Evolutionary conservation across 1,139 yeast species (phyloP).

Genomic region (Suhomyces atakaporum): DNA sequence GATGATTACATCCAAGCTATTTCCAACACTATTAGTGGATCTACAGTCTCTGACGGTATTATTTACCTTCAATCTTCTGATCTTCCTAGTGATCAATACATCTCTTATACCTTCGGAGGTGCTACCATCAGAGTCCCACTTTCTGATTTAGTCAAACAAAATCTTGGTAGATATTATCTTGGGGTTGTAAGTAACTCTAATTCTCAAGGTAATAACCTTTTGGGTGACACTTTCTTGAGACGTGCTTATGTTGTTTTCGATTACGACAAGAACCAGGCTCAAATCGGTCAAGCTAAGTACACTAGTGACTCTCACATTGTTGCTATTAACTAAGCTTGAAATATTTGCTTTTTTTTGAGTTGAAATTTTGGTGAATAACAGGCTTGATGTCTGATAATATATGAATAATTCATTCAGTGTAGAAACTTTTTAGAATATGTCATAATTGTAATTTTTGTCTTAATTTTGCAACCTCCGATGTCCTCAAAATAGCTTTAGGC

Average conservation of each 20-base stretch:
- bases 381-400: too few species aligned
- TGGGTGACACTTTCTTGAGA: slow-evolving; percentile 25
- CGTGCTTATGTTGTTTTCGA: slow-evolving; percentile 27
- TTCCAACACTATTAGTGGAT: slow-evolving; percentile 23
- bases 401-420: too few species aligned
- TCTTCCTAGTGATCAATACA: slow-evolving; percentile 3
- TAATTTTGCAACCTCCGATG: too few species aligned
- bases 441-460: too few species aligned
- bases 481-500: too few species aligned
- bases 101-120: slow-evolving; percentile 2
- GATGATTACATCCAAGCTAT: slow-evolving; percentile 36
- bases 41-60: too few species aligned
- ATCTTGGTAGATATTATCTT: not conserved
- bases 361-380: too few species aligned
- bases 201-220: slow-evolving; percentile 5
- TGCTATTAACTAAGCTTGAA: not conserved
- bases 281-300: slow-evolving; percentile 22
- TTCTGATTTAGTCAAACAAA: slow-evolving; percentile 7
- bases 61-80: not conserved
- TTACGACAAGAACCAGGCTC: slow-evolving; percentile 19
- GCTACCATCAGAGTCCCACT: slow-evolving; percentile 7
- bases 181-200: not conserved
- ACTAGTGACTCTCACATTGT: slow-evolving; percentile 14
- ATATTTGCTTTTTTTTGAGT: too few species aligned
- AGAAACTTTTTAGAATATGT: too few species aligned